Evolutionary conservation across 2,329 filamentous ascomycete species (phyloP), one percentile per base, ranked within the genome.

Genomic region (Diplodia seriata): DNA sequence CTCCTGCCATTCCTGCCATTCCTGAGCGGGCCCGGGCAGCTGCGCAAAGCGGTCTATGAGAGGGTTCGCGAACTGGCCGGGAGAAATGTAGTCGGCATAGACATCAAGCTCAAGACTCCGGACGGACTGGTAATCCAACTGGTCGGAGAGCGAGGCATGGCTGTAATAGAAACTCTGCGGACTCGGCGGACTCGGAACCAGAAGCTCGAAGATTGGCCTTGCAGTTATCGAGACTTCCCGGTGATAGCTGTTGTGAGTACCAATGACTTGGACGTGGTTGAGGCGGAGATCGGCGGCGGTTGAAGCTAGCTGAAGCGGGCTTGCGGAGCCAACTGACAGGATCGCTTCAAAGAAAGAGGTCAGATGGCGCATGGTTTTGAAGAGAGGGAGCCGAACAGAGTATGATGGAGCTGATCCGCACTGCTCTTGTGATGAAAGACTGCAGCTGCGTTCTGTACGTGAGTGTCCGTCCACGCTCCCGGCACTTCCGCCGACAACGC

Each of bases 221-320:
- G 84, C 83, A n/a, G 75, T 74, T 1, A 78, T 75, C 2, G 77
- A 76, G 29, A 81, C 75, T 69, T 85, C 83, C 49, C 80, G 76
- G 69, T 85, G 83, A 73, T 85, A 85, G 69, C 80, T 82, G 73
- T 85, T 85, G 73, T 85, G 83, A 0, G 83, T 84, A 70, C 83
- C 83, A 47, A 85, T 74, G 51, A 85, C 80, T 71, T 85, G 83
- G 56, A 85, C 81, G 56, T 85, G 82, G 73, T 85, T 85, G 76
- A 85, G 80, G 62, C 82, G 83, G 62, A 85, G 73, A 61, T 51
- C 47, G 20, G 31, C n/a, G 4, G 59, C 23, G 7, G 43, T 47
- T 47, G 43, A 38, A 18, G 31, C 7, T 15, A 31, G 8, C 31
- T 50, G 47, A 7, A 51, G 59, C 59, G 43, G 59, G 47, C 31